Percentiles rank a stretch among this genome's conserved stretches.
Conservation (phyloP, 495 filamentous ascomycete genomes). For the Aspergillus campestris region DNA sequence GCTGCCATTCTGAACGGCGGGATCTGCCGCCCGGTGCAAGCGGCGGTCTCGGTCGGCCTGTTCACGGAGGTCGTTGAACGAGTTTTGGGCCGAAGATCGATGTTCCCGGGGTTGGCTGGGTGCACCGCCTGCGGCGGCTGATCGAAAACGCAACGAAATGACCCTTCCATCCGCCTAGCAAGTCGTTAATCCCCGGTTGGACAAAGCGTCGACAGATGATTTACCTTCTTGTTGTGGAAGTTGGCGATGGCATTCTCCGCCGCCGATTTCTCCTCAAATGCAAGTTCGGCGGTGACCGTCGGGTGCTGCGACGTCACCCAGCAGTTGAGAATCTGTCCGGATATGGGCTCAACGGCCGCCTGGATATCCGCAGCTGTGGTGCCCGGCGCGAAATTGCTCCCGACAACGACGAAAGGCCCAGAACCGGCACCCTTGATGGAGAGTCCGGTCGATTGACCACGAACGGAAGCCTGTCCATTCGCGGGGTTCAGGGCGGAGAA, state of each 20-base stretch:
- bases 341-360: constrained; percentile 66
- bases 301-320: constrained; percentile 60
- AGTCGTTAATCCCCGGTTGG: constrained; percentile 13
- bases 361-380: constrained; percentile 94
- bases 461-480: constrained; percentile 20
- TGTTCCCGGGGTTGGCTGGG: constrained; percentile 22
- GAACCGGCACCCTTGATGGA: constrained; percentile 72
- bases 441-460: constrained; percentile 42
- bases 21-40: constrained; percentile 32
- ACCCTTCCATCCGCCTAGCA: constrained; percentile 75
- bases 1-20: constrained; percentile 50
- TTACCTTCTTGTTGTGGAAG: constrained; percentile 81
- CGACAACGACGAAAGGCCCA: constrained; percentile 69
- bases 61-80: constrained; percentile 37
- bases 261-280: constrained; percentile 65
- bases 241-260: constrained; percentile 74
- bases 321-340: constrained; percentile 64
- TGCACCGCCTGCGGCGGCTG: constrained; percentile 28
- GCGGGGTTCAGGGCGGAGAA: constrained; percentile 24
- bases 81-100: constrained; percentile 16
- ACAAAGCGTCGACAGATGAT: constrained; percentile 8
- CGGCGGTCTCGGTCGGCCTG: constrained; percentile 39
- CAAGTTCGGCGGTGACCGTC: constrained; percentile 77
- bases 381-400: constrained; percentile 82
- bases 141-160: constrained; percentile 66